phyloP scores from a whole-genome alignment of 1,284 basidiomycete species.

The Gomphus bonarii region DNA sequence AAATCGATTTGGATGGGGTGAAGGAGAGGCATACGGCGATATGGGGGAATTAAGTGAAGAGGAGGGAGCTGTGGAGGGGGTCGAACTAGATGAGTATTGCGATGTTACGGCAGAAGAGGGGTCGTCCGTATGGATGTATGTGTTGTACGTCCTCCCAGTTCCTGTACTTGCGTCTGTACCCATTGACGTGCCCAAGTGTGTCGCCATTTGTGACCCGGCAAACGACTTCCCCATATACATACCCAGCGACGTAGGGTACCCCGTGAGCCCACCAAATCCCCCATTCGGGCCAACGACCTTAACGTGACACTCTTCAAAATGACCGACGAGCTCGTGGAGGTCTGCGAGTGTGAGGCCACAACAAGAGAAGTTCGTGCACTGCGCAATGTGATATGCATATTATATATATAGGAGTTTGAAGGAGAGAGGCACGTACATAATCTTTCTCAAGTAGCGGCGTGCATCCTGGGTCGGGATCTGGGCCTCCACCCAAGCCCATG shows the following conservation, averaged over 20 bases:
- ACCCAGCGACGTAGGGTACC: background rate
- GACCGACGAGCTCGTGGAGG: slow-evolving; percentile 58
- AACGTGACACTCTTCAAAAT: slow-evolving; percentile 53
- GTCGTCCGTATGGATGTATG: background rate
- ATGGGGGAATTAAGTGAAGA: background rate
- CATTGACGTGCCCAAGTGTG: no score
- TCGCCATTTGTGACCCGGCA: no score
- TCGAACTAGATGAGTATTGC: background rate
- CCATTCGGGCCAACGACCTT: slow-evolving; percentile 26
- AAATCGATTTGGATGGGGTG: slow-evolving; percentile 1
- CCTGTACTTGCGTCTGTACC: no score
- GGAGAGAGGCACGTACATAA: background rate
- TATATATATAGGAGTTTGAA: background rate
- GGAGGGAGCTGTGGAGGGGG: slow-evolving; percentile 6
- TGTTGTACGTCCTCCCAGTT: no score
- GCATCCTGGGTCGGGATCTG: background rate
- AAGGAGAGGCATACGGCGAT: slow-evolving; percentile 6
- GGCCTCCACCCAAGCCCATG: background rate
- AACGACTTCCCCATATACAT: no score
- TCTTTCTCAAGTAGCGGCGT: background rate
- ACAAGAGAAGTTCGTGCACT: slow-evolving; percentile 59
- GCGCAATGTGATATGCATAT: background rate
- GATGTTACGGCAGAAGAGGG: slow-evolving; percentile 4
- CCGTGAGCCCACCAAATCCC: slow-evolving; percentile 18
- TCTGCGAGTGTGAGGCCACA: slow-evolving; percentile 50